Base-by-base conservation (phyloP, 495 filamentous ascomycete species). In the Lineolata rhizophorae region DNA sequence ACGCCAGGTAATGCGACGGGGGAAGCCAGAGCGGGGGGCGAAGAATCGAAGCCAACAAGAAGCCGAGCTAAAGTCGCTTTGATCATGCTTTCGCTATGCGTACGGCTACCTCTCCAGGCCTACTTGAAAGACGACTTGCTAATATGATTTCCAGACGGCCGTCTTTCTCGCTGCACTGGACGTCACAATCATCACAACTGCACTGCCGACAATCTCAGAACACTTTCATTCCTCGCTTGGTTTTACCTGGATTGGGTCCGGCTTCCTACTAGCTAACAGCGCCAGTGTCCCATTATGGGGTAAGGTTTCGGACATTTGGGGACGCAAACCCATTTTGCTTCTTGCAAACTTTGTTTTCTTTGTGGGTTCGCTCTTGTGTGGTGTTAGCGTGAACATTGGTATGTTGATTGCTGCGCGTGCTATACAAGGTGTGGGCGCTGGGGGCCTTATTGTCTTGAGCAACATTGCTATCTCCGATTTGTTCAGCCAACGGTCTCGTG, bases 221-320 rank as follows among this genome's bases (percentile, higher is more conserved):
- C 40, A 54, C 13, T 53, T 70, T 25, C 35, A 59, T 14, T 61
- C 57, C 17, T 40, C 52, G 1, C 34, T 52, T 0, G 64, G 56
- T 5, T 70, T 64, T 32, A 59, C 59, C 5, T 68, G 63, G 65
- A 58, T 68, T 17, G 63, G 62, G 8, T 50, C 51, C 15, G 52
- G 62, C 1, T 67, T 60, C 43, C 38, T 65, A 0, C 62, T 87
- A 5, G 72, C 70, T 12, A 72, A 67, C 46, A 60, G 72, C 1
- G 67, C 77, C 2, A 65, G 65, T 18, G 69, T 70, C 15, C 76
- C 77, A 0, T 56, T 70, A 33, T 84, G 79, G 78, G 79, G 76
- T n/a, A 82, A 82, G 46, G 51, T 84, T 22, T 72, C 65, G 40
- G 82, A 91, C 44, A 85, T 92, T 35, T 90, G 70, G 62, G 82